Evolutionary conservation across 176 grass and related monocot genomes (phyloP).

Genomic region (Carex littledalei): DNA sequence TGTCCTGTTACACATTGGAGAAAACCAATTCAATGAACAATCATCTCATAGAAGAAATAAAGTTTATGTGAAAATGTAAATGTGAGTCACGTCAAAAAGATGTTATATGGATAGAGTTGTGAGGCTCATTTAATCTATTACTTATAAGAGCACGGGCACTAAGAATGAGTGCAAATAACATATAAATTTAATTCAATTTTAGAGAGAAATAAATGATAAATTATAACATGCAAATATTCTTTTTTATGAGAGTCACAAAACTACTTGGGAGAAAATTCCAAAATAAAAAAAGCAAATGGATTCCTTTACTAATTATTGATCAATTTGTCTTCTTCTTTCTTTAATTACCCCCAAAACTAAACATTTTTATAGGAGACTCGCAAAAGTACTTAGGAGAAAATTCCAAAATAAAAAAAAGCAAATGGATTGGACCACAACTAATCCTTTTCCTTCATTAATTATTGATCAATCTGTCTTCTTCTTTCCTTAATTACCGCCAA

Average conservation of each 20-base stretch:
- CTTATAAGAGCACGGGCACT: neutral
- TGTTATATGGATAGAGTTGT: neutral
- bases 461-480: neutral
- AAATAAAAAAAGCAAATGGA: slow-evolving; percentile 1
- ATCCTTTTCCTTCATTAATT: neutral
- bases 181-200: neutral
- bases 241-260: slow-evolving; percentile 7
- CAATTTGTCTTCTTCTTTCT: neutral
- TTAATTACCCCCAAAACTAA: neutral
- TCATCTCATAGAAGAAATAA: neutral
- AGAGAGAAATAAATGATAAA: neutral
- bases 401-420: neutral
- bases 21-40: slow-evolving; percentile 4
- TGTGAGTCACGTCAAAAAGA: neutral
- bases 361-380: neutral
- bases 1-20: slow-evolving; percentile 37
- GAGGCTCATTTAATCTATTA: neutral
- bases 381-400: slow-evolving; percentile 12
- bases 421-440: slow-evolving; percentile 7
- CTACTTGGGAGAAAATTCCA: slow-evolving; percentile 9
- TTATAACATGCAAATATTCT: neutral
- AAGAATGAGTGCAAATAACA: neutral
- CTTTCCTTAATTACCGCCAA: neutral
- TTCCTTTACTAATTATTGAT: neutral
- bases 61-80: neutral